Evolutionary conservation across 1,284 basidiomycete species (phyloP), one percentile per base, ranked within the genome.

Genomic region (Ceratobasidium sp.): DNA sequence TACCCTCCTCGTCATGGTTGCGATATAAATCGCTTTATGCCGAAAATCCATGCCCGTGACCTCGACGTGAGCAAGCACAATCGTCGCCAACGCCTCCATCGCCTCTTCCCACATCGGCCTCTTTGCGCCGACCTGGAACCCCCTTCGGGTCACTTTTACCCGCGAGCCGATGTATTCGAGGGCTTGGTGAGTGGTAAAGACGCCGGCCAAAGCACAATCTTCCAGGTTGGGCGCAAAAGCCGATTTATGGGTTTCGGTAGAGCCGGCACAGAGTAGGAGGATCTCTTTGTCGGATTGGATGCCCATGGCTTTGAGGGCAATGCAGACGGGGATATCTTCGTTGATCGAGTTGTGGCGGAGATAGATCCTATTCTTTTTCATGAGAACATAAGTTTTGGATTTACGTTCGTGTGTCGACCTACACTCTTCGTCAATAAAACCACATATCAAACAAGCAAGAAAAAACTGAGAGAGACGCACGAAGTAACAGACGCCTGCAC

Each of bases 261-360:
- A 92, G 2, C 98, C 98, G 60, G 96, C 96, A 12, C 94, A 96
- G 62, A 98, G 86, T 58, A 98, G 87, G 18, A 99, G 87, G 54
- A 99, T 98, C 81, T 99, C 97, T 80, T 97, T 97, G 83, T 99
- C 97, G 0, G 97, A 95, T 76, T 96, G 94, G 75, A 98, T 90
- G 8, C 97, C 95, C 75, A 99, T 88, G 14, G 96, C 96, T 81
- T 98, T 99, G 78, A 99, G 89, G 8, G 95, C 96, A 77, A 99
- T 89, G 49, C 89, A 96, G 73, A 99, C 95, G 0, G 97, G 97
- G 53, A 99, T 94, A 78, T 96, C 94, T 81, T 99, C 97, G 78
- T 95, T 92, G 75, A 98, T 92, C 74, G 95, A 98, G 81, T 99
- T 99, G 83, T 99, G 96, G n/a, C 94, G 91, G 63, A 99, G 89